Evolutionary conservation across 768 basidiomycete species (phyloP).

Genomic region (Lactarius tabidus): DNA sequence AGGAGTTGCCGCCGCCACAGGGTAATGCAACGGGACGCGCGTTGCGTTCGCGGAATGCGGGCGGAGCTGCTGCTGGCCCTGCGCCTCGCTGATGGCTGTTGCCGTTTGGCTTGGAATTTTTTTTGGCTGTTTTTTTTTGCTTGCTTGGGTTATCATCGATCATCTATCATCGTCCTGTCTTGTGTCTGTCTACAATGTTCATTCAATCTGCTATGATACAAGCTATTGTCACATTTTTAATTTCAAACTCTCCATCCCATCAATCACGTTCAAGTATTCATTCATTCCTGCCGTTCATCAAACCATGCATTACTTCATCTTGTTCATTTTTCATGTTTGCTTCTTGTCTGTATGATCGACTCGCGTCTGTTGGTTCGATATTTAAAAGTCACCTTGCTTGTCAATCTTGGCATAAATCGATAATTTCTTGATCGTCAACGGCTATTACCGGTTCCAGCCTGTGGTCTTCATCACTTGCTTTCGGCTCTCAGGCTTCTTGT

Average conservation of each 20-base stretch:
- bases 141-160: slow-evolving; percentile 4
- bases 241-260: background rate
- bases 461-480: too few relatives aligned
- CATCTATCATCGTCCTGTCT: background rate
- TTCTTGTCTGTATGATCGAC: background rate
- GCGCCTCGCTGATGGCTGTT: background rate
- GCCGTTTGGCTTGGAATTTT: background rate
- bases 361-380: background rate
- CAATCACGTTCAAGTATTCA: background rate
- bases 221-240: background rate
- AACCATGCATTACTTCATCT: background rate
- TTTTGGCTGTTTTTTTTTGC: background rate
- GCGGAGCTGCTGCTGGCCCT: background rate
- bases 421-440: too few relatives aligned
- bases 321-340: background rate
- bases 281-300: background rate
- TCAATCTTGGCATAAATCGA: too few relatives aligned
- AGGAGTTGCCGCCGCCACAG: background rate
- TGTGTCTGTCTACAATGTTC: background rate
- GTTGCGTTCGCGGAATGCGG: slow-evolving; percentile 12
- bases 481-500: too few relatives aligned
- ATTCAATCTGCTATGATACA: background rate
- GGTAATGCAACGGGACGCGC: background rate
- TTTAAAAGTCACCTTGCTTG: too few relatives aligned
- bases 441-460: too few relatives aligned